phyloP scores from a whole-genome alignment of 73 alveolate species.

The Tetrahymena thermophila region DNA sequence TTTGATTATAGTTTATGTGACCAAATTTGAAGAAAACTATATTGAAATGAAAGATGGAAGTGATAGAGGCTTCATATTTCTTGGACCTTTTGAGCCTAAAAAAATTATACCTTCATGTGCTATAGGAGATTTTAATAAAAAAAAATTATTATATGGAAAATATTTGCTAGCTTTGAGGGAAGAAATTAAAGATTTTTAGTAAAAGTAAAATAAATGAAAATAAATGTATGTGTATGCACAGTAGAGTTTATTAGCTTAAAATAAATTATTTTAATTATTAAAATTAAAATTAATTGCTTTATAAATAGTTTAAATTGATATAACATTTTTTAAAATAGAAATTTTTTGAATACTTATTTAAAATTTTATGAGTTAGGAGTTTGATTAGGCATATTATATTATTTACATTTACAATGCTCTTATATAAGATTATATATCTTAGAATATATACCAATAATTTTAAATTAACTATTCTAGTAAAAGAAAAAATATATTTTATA shows the following conservation, averaged over 20 bases:
- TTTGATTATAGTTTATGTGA: not conserved
- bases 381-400: too few species aligned
- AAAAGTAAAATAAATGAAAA: not conserved
- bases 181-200: not conserved
- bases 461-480: too few species aligned
- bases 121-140: not conserved
- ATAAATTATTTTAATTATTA: too few species aligned
- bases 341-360: too few species aligned
- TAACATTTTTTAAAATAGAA: too few species aligned
- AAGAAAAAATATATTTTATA: too few species aligned
- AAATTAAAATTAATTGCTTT: too few species aligned
- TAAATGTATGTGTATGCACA: not conserved
- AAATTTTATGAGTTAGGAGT: too few species aligned
- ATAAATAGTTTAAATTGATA: too few species aligned
- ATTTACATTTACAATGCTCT: too few species aligned
- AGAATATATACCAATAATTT: too few species aligned
- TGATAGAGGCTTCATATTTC: not conserved
- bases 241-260: not conserved
- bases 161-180: not conserved
- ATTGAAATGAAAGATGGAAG: not conserved
- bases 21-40: not conserved
- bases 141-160: not conserved
- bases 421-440: too few species aligned
- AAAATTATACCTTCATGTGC: not conserved
- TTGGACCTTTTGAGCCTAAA: not conserved